Evolutionary conservation across 805 yeast species (phyloP), one percentile per base, ranked within the genome.

Genomic region (Grigorovia transvaalensis): DNA sequence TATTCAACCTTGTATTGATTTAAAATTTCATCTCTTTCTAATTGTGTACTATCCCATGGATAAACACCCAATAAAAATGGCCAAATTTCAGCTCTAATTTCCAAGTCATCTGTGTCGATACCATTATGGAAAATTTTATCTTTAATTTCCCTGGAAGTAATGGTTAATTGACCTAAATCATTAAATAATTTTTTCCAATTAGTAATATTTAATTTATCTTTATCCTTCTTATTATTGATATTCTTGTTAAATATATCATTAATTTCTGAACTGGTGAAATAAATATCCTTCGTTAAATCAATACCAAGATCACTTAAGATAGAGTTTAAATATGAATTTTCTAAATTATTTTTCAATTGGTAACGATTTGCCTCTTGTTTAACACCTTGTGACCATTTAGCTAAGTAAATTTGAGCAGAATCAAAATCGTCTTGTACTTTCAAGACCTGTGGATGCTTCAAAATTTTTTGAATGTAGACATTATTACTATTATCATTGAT

Each of bases 341-440:
- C 82, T 51, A 82, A 73, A 71, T 54, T 79, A 68, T 54, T 78
- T 74, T 48, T 49, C 19, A 65, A 54, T 66, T 70, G 59, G 52
- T 74, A 67, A 51, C 79, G 77, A 57, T 81, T 89, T 1, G 96
- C 93, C 65, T 91, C 95, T 59, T 89, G 90, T 59, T 91, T 93
- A 9, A 93, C 93, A 30, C 88, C 88, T 59, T 88, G 77, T 0
- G 98, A 97, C 98, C 98, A 93, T 70, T 89, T 90, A 4, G 98
- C 98, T 53, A 91, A 73, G 65, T 88, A 91, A 4, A 89, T 85
- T 50, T 90, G 78, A 0, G 98, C 98, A 49, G 91, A 82, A 62
- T 90, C 98, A 64, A 90, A 93, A 56, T 91, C 98, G 56, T 88
- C 64, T 52, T 93, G 87, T 27, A 91, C 79, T 51, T 76, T 79